phyloP scores from a whole-genome alignment of 2,329 filamentous ascomycete genomes.

The Neonectria ditissima region DNA sequence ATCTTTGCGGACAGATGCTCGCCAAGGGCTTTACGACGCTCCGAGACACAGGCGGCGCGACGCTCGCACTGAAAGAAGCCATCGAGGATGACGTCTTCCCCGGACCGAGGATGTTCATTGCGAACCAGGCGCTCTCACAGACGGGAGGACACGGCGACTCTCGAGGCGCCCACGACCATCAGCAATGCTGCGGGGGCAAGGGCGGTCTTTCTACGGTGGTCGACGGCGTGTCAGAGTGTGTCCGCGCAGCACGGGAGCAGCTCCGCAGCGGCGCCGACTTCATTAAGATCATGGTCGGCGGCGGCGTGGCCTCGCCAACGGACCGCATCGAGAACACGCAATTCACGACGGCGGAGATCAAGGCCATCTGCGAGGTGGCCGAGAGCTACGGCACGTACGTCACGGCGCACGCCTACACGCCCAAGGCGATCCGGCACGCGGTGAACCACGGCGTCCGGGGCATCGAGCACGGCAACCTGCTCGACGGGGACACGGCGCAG shows the following conservation, averaged over 20 bases:
- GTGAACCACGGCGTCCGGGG: constrained; percentile 66
- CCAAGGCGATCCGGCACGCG: constrained; percentile 63
- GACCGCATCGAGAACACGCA: constrained; percentile 65
- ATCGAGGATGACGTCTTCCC: constrained; percentile 66
- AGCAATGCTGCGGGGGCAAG: constrained; percentile 53
- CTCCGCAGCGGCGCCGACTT: constrained; percentile 68
- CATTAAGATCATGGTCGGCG: constrained; percentile 70
- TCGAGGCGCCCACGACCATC: constrained; percentile 52
- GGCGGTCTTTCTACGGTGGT: constrained; percentile 57
- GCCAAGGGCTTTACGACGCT: constrained; percentile 68
- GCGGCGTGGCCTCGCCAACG: constrained; percentile 66
- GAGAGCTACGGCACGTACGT: constrained; percentile 62
- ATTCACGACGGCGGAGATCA: constrained; percentile 66
- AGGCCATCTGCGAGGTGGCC: constrained; percentile 64
- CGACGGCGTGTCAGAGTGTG: constrained; percentile 66
- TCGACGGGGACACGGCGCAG: constrained; percentile 56
- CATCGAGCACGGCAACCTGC: constrained; percentile 60
- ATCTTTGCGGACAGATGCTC: constrained; percentile 62
- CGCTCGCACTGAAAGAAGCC: constrained; percentile 66
- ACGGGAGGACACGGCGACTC: constrained; percentile 69
- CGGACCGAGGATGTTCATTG: constrained; percentile 67
- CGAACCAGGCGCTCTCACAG: constrained; percentile 65
- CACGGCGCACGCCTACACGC: constrained; percentile 68
- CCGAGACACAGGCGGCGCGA: constrained; percentile 69
- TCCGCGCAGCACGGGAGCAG: constrained; percentile 64